Base-by-base conservation (phyloP, 257 asterid species). In the Coffea canephora region DNA sequence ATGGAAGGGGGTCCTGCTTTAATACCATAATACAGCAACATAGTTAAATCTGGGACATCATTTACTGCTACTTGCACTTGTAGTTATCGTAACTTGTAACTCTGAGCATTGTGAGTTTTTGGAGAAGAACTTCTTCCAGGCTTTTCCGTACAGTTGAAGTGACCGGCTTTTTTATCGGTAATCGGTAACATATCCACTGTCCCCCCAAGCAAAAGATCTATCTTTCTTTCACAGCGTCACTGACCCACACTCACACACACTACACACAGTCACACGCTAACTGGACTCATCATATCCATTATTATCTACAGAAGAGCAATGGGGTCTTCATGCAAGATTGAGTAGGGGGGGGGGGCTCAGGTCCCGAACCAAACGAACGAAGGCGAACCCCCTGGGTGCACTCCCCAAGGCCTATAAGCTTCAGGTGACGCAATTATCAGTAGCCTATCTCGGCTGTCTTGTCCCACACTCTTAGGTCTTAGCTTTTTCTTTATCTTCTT, bases 71-170 rank as follows among this genome's bases (percentile, higher is more conserved):
- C 68, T 62, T 9, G 49, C 23, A 80, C 76, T 80, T 34, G 82
- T 52, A 80, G 87, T 84, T 81, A 83, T 80, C 79, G 86, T 71
- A 76, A 83, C 61, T 79, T 83, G 81, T 6, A 67, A 69, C 68
- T 68, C 75, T 11, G 75, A 36, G 68, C 23, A 5, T 5, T 31
- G 74, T 62, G 77, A 27, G 82, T 31, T 79, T 70, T 59, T 55
- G 80, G 73, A 45, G 74, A 82, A 43, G 74, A 36, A 78, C 4
- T 39, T 39, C 45, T 59, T 7, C 18, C 79, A 78, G 76, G 31
- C 79, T 80, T 77, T 80, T 68, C 84, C 84, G 82, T 84, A 77
- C 82, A 55, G 48, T 73, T 66, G 71, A 64, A 70, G 23, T 78
- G 75, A 83, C 81, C 57, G 70, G 72, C 78, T 68, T 76, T 67